A percentile compares a stretch with the other conserved stretches of the same genome.
phyloP scores from a whole-genome alignment of 345 rosid genomes.

The Syzygium jambos region DNA sequence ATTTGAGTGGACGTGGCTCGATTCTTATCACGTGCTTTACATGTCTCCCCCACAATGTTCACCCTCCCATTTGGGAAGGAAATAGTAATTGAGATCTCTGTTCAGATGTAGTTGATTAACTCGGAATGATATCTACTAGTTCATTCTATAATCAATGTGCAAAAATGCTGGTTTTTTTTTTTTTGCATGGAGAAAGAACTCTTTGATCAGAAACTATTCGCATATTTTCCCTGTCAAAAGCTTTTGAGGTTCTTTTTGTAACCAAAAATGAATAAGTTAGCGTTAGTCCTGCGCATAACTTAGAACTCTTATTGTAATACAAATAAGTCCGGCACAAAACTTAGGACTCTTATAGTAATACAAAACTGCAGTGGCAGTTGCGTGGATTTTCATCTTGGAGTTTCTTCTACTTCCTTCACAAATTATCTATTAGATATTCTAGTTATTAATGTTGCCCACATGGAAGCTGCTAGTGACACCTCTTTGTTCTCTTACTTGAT shows the following conservation, averaged over 20 bases:
- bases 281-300: not conserved
- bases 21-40: not conserved
- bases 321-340: not conserved
- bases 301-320: not conserved
- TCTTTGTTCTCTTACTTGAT: not conserved
- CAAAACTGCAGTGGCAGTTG: not conserved
- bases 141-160: not conserved
- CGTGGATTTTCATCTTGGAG: not conserved
- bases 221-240: not conserved
- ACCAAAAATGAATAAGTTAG: not conserved
- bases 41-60: not conserved
- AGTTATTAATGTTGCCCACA: not conserved
- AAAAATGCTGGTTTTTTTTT: not conserved
- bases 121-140: not conserved
- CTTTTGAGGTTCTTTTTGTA: not conserved
- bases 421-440: not conserved
- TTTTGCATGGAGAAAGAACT: not conserved
- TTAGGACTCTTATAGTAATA: not conserved
- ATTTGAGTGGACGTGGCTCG: not conserved
- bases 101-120: not conserved
- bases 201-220: not conserved
- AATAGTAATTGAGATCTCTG: not conserved
- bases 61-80: not conserved
- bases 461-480: not conserved
- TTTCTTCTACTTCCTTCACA: not conserved